Evolutionary conservation across 495 filamentous ascomycete species (phyloP).

Genomic region (Aspergillus leporis): DNA sequence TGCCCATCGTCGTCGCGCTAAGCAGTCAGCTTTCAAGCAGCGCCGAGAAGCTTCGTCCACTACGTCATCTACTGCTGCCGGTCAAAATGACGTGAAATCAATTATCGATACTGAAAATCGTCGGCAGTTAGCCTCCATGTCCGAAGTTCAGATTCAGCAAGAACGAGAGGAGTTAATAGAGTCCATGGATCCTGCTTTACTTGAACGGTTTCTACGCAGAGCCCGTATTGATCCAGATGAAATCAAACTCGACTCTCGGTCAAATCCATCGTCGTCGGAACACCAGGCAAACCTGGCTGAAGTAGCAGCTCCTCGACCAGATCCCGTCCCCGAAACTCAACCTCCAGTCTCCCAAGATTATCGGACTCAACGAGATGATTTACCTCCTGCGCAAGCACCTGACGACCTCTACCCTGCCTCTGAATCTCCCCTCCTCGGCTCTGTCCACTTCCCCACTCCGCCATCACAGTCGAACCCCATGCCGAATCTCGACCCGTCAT

Average conservation of each 20-base stretch:
- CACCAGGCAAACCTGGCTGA: not conserved
- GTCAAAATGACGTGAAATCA: slow-evolving; percentile 52
- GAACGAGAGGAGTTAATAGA: slow-evolving; percentile 73
- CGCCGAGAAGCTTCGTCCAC: slow-evolving; percentile 38
- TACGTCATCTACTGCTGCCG: not conserved
- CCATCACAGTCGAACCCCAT: slow-evolving; percentile 41
- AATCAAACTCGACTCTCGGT: slow-evolving; percentile 1
- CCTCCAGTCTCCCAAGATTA: slow-evolving; percentile 3
- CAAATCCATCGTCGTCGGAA: slow-evolving; percentile 7
- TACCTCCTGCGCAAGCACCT: slow-evolving; percentile 34
- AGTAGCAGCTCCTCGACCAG: slow-evolving; percentile 15
- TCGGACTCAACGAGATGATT: slow-evolving; percentile 35
- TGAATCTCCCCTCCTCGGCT: slow-evolving; percentile 36
- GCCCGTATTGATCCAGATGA: slow-evolving; percentile 72
- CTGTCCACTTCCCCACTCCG: slow-evolving; percentile 63
- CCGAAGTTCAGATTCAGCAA: slow-evolving; percentile 72
- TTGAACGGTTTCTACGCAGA: slow-evolving; percentile 75
- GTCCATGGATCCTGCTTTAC: slow-evolving; percentile 64
- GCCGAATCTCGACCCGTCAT: slow-evolving; percentile 78
- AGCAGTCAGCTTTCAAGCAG: slow-evolving; percentile 75
- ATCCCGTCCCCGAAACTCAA: slow-evolving; percentile 11
- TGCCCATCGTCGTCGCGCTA: slow-evolving; percentile 74
- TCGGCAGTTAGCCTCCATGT: slow-evolving; percentile 75
- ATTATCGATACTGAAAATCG: slow-evolving; percentile 82
- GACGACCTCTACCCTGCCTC: slow-evolving; percentile 46